Percentiles rank a stretch among this genome's conserved stretches.
These are phyloP conservation scores for Podospora tetraspora DNA, from an alignment of 495 filamentous ascomycete species.

Conservation along the genomic window DNA sequence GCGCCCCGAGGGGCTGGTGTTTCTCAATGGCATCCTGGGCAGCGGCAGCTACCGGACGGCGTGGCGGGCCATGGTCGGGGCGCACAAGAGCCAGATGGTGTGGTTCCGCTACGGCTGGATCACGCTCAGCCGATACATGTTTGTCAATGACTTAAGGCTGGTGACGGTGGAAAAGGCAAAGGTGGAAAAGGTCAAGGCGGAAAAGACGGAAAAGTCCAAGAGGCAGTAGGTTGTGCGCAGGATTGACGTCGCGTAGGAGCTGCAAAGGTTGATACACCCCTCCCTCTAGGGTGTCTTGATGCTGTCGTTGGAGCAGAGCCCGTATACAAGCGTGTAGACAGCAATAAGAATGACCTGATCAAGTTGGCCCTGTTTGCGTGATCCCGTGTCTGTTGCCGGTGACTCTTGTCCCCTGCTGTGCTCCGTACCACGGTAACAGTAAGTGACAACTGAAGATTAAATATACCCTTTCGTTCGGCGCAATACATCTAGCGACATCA, in stretches of 20 bases:
- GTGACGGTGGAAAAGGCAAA: slow-evolving; percentile 58
- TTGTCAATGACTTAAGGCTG: slow-evolving; percentile 79
- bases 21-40: slow-evolving; percentile 56
- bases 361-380: background rate
- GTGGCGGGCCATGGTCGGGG: slow-evolving; percentile 77
- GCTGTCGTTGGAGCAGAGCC: background rate
- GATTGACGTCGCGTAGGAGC: background rate
- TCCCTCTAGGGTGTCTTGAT: background rate
- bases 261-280: background rate
- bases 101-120: slow-evolving; percentile 99
- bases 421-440: too few relatives aligned
- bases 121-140: slow-evolving; percentile 84
- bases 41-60: slow-evolving; percentile 53
- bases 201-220: background rate
- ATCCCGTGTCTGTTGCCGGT: background rate
- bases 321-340: background rate
- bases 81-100: slow-evolving; percentile 92
- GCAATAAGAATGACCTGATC: background rate
- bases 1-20: slow-evolving; percentile 55
- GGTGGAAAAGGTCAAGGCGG: background rate
- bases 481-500: background rate
- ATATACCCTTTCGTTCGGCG: background rate
- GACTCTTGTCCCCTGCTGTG: background rate
- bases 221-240: background rate
- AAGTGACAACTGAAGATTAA: background rate